A percentile compares a stretch with the other conserved stretches of the same genome.
These are phyloP conservation scores for Lactarius hengduanensis DNA, from an alignment of 768 basidiomycete genomes.

Conservation along the genomic window DNA sequence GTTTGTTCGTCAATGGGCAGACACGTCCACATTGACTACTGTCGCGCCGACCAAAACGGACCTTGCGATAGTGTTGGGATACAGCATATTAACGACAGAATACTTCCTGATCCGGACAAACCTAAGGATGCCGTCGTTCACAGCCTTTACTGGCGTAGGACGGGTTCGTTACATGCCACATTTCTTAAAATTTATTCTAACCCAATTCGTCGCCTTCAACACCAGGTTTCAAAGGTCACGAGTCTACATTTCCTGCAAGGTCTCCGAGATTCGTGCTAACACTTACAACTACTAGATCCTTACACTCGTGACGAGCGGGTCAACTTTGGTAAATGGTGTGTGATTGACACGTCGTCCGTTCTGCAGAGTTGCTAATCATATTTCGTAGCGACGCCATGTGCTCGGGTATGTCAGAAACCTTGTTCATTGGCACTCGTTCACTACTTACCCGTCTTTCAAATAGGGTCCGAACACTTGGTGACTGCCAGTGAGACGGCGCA, in stretches of 20 bases:
- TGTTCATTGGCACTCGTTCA: background rate
- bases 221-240: slow-evolving; percentile 53
- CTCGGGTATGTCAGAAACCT: slow-evolving; percentile 36
- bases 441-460: background rate
- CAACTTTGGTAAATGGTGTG: slow-evolving; percentile 55
- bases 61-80: slow-evolving; percentile 45
- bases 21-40: slow-evolving; percentile 54
- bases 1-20: slow-evolving; percentile 54
- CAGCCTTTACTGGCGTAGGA: slow-evolving; percentile 53
- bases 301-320: slow-evolving; percentile 55
- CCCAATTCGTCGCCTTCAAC: background rate
- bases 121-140: slow-evolving; percentile 57
- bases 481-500: slow-evolving; percentile 11
- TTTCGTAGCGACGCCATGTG: slow-evolving; percentile 51
- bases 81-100: slow-evolving; percentile 43
- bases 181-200: background rate
- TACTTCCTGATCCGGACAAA: slow-evolving; percentile 46
- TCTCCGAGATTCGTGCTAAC: background rate
- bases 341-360: background rate
- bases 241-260: background rate
- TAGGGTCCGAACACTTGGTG: slow-evolving; percentile 52
- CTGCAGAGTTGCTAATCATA: slow-evolving; percentile 5
- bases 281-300: slow-evolving; percentile 43
- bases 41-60: slow-evolving; percentile 40
- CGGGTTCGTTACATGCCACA: slow-evolving; percentile 41